Evolutionary conservation across 768 basidiomycete genomes (phyloP).

Genomic region (Tylopilus vinaceipallidus): DNA sequence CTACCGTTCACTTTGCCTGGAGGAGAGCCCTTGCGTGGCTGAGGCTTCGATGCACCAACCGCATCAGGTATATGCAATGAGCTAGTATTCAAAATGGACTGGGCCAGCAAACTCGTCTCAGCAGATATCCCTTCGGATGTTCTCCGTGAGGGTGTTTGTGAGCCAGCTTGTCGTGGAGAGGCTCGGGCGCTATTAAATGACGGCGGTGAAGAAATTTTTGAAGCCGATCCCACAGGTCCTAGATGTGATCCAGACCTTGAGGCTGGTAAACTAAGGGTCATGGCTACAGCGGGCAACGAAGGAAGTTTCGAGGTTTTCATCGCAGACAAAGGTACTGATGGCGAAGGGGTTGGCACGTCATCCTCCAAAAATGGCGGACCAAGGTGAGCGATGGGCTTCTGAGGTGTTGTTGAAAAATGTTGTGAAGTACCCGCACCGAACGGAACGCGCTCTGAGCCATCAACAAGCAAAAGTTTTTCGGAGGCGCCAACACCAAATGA

Average conservation of each 20-base stretch:
- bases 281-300: conserved; percentile 12
- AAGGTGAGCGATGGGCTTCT: conserved; percentile 6
- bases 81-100: conserved; percentile 15
- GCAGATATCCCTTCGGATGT: conserved; percentile 7
- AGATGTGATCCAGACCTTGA: conserved; percentile 11
- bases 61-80: conserved; percentile 7
- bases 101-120: conserved; percentile 7
- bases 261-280: conserved; percentile 16
- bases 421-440: conserved; percentile 15
- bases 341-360: conserved; percentile 9
- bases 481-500: conserved; percentile 12
- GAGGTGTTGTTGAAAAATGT: conserved; percentile 11
- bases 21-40: conserved; percentile 7
- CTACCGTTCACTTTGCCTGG: conserved; percentile 18
- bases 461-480: conserved; percentile 19
- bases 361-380: conserved; percentile 17
- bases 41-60: conserved; percentile 12
- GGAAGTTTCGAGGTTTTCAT: conserved; percentile 6
- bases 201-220: conserved; percentile 12
- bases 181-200: conserved; percentile 1
- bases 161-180: conserved; percentile 7
- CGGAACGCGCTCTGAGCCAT: conserved; percentile 11
- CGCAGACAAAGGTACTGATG: conserved; percentile 5
- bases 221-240: conserved; percentile 1
- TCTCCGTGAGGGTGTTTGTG: conserved; percentile 2